A percentile compares a stretch with the other conserved stretches of the same genome.
Evolutionary conservation across 1,284 basidiomycete genomes (phyloP).

Genomic region (Sporisorium scitamineum): DNA sequence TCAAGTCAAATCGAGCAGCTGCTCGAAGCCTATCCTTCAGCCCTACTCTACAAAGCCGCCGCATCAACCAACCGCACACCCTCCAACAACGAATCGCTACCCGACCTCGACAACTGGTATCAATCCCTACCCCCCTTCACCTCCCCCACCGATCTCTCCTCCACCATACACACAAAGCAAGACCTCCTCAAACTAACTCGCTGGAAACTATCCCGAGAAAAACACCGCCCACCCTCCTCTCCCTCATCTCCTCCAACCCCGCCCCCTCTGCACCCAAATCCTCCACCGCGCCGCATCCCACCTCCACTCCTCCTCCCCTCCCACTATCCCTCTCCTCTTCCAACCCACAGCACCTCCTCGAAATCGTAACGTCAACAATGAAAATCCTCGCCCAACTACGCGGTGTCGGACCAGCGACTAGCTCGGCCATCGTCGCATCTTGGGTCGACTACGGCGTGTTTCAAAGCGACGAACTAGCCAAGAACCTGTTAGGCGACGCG

Average conservation of each 20-base stretch:
- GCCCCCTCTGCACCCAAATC: neutral
- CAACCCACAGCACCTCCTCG: neutral
- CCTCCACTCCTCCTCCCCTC: neutral
- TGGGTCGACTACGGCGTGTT: conserved; percentile 17
- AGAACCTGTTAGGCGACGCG: neutral
- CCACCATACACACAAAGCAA: conserved; percentile 19
- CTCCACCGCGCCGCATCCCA: conserved; percentile 1
- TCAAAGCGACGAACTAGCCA: conserved; percentile 27
- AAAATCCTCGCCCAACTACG: conserved; percentile 18
- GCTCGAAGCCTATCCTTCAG: conserved; percentile 7
- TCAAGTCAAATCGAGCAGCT: neutral
- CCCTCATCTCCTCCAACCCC: conserved; percentile 22
- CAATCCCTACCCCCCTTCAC: conserved; percentile 5
- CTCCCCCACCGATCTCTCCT: neutral
- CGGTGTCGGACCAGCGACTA: conserved; percentile 45
- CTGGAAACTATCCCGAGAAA: conserved; percentile 45
- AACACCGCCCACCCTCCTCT: conserved; percentile 20
- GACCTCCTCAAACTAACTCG: conserved; percentile 20
- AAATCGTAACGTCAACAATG: conserved; percentile 8
- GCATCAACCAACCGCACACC: neutral
- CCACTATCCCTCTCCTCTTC: neutral
- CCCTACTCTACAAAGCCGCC: neutral
- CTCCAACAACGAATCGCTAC: neutral
- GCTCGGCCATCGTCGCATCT: conserved; percentile 26
- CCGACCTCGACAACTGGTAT: conserved; percentile 22